Conservation (phyloP, 2,329 filamentous ascomycete genomes). For the Hymenoscyphus repandus region DNA sequence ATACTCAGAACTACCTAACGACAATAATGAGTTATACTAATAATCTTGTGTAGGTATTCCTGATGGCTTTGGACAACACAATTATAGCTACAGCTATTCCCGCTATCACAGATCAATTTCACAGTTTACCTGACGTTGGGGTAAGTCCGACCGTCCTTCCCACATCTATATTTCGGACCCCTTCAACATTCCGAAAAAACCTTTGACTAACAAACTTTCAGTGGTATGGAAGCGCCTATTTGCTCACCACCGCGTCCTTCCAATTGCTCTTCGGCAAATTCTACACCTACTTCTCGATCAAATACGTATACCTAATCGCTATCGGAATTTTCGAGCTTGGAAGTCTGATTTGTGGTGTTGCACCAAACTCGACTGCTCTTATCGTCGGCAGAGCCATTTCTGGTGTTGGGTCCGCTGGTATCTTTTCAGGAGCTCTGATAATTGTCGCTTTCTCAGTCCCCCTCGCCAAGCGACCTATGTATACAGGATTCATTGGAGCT, state of each 20-base stretch:
- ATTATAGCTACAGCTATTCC: conserved; percentile 34
- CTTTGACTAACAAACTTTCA: background rate
- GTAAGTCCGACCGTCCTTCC: conserved; percentile 12
- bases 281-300: conserved; percentile 30
- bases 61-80: conserved; percentile 28
- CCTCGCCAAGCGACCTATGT: conserved; percentile 20
- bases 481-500: conserved; percentile 25
- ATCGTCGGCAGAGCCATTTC: conserved; percentile 33
- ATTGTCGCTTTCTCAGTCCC: conserved; percentile 30
- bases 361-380: conserved; percentile 30
- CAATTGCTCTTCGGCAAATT: conserved; percentile 30
- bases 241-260: conserved; percentile 32
- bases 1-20: too few relatives aligned
- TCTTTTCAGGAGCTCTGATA: conserved; percentile 32
- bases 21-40: background rate
- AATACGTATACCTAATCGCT: conserved; percentile 28
- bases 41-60: conserved; percentile 10
- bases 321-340: conserved; percentile 33
- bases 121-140: conserved; percentile 32
- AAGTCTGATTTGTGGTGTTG: conserved; percentile 28
- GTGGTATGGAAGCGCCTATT: conserved; percentile 33
- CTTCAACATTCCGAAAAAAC: too few relatives aligned
- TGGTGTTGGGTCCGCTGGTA: conserved; percentile 29
- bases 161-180: background rate
- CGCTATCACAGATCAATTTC: conserved; percentile 34